These are phyloP conservation scores for Penicillium nucicola DNA, from an alignment of 495 filamentous ascomycete species.

Conservation along the genomic window DNA sequence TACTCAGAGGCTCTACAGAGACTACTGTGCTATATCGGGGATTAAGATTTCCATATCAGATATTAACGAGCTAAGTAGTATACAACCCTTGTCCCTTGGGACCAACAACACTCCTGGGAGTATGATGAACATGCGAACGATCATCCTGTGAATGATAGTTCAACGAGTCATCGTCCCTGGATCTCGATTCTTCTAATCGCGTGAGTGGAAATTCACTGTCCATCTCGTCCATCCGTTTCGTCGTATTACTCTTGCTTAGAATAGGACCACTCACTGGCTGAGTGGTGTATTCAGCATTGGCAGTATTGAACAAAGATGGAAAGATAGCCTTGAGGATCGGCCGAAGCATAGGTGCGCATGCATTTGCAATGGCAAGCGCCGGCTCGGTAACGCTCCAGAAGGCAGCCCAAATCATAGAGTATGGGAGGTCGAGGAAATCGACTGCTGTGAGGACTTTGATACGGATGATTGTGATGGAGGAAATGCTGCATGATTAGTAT, in stretches of 20 bases:
- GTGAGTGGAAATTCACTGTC: constrained; percentile 19
- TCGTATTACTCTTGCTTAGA: constrained; percentile 5
- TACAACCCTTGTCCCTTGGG: background rate
- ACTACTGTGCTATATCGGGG: no score
- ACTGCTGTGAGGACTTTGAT: constrained; percentile 19
- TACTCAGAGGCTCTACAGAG: no score
- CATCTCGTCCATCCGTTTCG: constrained; percentile 10
- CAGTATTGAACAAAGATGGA: constrained; percentile 12
- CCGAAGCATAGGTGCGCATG: constrained; percentile 24
- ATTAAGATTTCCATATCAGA: no score
- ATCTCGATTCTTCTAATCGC: background rate
- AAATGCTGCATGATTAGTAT: constrained; percentile 11
- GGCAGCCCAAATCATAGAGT: constrained; percentile 26
- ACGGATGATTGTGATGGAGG: constrained; percentile 23
- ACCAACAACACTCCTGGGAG: background rate
- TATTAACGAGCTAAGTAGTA: no score
- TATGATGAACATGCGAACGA: constrained; percentile 3
- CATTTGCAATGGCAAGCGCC: constrained; percentile 16
- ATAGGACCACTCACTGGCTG: constrained; percentile 2
- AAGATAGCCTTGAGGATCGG: constrained; percentile 16
- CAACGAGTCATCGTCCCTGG: constrained; percentile 2
- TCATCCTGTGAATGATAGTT: constrained; percentile 9
- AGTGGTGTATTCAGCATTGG: constrained; percentile 9
- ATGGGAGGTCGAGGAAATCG: constrained; percentile 17
- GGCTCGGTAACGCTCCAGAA: constrained; percentile 26